Conservation (phyloP, 2,329 filamentous ascomycete genomes). For the Arthrinium phaeospermum region DNA sequence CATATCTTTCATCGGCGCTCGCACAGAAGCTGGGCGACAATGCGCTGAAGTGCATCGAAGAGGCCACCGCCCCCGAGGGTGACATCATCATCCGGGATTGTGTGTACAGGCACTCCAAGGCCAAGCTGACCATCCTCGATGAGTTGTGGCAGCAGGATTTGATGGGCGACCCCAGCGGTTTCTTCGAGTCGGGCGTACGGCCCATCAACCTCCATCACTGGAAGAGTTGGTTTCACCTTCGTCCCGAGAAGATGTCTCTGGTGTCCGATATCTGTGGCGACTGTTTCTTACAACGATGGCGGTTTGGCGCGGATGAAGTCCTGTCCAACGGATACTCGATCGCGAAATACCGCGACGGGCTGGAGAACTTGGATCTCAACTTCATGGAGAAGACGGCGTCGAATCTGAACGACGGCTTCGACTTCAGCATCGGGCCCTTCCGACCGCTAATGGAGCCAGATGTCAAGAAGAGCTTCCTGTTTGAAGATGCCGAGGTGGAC, state of each 20-base stretch:
- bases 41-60: constrained; percentile 54
- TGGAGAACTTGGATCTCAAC: constrained; percentile 48
- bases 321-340: constrained; percentile 66
- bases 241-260: constrained; percentile 55
- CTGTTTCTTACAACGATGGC: constrained; percentile 63
- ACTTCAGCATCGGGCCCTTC: constrained; percentile 60
- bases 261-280: constrained; percentile 60
- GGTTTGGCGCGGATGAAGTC: constrained; percentile 52
- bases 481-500: constrained; percentile 51
- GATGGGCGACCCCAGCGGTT: constrained; percentile 59
- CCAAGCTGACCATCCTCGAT: constrained; percentile 59
- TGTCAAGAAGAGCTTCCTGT: constrained; percentile 57
- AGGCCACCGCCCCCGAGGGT: constrained; percentile 49
- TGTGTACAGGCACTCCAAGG: constrained; percentile 58
- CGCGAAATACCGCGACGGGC: constrained; percentile 50
- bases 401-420: constrained; percentile 52
- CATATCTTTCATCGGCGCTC: constrained; percentile 62
- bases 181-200: constrained; percentile 63
- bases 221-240: constrained; percentile 64
- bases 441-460: constrained; percentile 41
- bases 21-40: constrained; percentile 52
- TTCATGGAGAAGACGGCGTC: constrained; percentile 61
- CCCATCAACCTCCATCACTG: constrained; percentile 67
- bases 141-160: constrained; percentile 65
- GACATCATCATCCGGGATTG: constrained; percentile 64